A percentile compares a stretch with the other conserved stretches of the same genome.
phyloP scores from a whole-genome alignment of 1,139 yeast species.

The Blastobotrys ciferrii region DNA sequence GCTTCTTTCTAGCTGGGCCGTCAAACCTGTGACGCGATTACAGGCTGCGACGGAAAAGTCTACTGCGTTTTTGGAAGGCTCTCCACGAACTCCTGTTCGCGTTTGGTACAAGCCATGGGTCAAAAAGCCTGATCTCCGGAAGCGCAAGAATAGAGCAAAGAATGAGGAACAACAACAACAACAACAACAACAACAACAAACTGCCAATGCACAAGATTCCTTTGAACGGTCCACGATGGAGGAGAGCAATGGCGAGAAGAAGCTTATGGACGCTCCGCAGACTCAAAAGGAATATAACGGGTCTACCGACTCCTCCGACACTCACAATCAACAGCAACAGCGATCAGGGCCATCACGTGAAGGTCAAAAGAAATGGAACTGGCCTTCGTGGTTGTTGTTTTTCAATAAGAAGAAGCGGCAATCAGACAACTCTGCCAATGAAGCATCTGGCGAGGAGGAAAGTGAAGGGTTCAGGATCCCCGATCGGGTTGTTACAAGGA shows the following conservation, averaged over 20 bases:
- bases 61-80: slow-evolving; percentile 26
- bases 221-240: not conserved
- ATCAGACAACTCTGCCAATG: too few species aligned
- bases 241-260: not conserved
- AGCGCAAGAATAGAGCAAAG: slow-evolving; percentile 4
- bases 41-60: slow-evolving; percentile 81
- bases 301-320: not conserved
- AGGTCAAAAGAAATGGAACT: too few species aligned
- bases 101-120: slow-evolving; percentile 21
- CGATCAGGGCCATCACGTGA: too few species aligned
- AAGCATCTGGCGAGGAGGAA: slow-evolving; percentile 1
- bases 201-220: not conserved
- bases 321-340: not conserved
- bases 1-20: slow-evolving; percentile 83
- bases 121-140: slow-evolving; percentile 10
- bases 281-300: not conserved
- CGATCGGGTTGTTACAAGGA: slow-evolving; percentile 31
- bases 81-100: slow-evolving; percentile 14
- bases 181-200: too few species aligned
- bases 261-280: not conserved
- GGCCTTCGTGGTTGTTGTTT: too few species aligned
- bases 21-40: slow-evolving; percentile 75
- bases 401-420: too few species aligned
- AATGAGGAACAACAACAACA: slow-evolving; percentile 1
- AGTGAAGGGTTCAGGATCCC: slow-evolving; percentile 30